Base-by-base conservation (phyloP, 2,329 filamentous ascomycete species). In the Monilinia aucupariae region DNA sequence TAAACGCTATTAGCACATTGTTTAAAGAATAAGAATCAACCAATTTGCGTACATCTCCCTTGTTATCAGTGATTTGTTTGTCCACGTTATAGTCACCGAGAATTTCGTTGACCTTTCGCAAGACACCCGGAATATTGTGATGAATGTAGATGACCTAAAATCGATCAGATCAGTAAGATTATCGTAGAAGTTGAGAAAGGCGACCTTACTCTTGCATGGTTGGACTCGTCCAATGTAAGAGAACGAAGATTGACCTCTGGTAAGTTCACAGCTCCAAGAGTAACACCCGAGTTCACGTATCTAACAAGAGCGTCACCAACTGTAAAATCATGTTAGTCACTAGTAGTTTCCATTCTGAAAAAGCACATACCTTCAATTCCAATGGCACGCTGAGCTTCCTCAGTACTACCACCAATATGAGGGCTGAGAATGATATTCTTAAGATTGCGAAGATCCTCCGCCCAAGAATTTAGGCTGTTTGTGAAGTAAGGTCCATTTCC, bases 11-110 rank as follows among this genome's bases (percentile, higher is more conserved):
- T 59, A 74, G 69, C 45, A 52, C n/a, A 47, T 34, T 22, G 32
- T 8, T 22, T 37, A 37, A 17, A 37, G 39, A 10, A 30, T 22
- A 54, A 22, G 39, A 20, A 13, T 7, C 10, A 9, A n/a, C 12
- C n/a, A 10, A 20, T 47, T 70, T 39, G 22, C 82, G 68, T 78
- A 90, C 88, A 75, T 97, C 93, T 70, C 92, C 93, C 79, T 88
- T 89, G 78, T 90, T 96, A 76, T 97, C 94, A 58, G 91, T 94
- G 80, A 96, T 97, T 78, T 99, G 94, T 82, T 97, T 97, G 79
- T 97, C 93, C 70, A 99, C 92, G 76, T 99, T 99, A 81, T 99
- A 92, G 72, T 96, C 87, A 50, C 89, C 90, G 54, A 99, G 83
- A 66, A 97, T 91, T 73, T 94, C 90, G 81, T 99, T 99, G 69